Base-by-base conservation (phyloP, 1,139 yeast genomes). In the Geotrichum phurueaensis region DNA sequence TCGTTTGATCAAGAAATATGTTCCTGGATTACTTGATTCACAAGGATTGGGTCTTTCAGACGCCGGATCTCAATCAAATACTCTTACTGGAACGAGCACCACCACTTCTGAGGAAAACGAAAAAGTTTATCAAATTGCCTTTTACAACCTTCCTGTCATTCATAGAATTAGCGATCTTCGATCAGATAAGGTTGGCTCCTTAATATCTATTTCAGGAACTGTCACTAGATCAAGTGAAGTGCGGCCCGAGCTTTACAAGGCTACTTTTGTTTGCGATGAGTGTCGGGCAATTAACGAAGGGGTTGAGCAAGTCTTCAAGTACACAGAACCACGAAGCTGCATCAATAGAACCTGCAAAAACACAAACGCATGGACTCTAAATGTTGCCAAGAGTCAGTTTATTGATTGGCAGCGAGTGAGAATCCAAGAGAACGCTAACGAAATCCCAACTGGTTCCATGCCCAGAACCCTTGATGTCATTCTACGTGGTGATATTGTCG, bases 361-460 rank as follows among this genome's bases (percentile, higher is more conserved):
- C 75, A 92, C 90, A 70, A 81, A 89, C 1, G 81, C 85, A 62
- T 94, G 97, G 95, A 85, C 96, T 0, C 77, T 95, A 61, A 86
- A 89, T 68, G 85, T 92, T 22, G 74, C 89, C 33, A 90, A 91
- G 73, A 89, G 96, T 0, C 90, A 86, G 65, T 94, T 94, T 69
- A 81, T 90, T 65, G 99, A 94, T 78, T 94, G 99, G 99, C 99
- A 94, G 75, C 88, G 89, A 68, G 96, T 92, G 27, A 82, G 99
- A 67, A 88, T 94, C 64, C 99, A 94, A 73, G 99, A 94, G 72
- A 95, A 94, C 70, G 84, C 98, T 18, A 88, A 81, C 68, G 99
- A 94, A 75, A 94, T 94, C 63, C 99, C 99, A 31, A 91, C 97
- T 0, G 99, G 99, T 36, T 90, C 97, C 1, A 94, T 94, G 99